phyloP scores from a whole-genome alignment of 2,329 filamentous ascomycete species.

The Fusarium tjaetaba region DNA sequence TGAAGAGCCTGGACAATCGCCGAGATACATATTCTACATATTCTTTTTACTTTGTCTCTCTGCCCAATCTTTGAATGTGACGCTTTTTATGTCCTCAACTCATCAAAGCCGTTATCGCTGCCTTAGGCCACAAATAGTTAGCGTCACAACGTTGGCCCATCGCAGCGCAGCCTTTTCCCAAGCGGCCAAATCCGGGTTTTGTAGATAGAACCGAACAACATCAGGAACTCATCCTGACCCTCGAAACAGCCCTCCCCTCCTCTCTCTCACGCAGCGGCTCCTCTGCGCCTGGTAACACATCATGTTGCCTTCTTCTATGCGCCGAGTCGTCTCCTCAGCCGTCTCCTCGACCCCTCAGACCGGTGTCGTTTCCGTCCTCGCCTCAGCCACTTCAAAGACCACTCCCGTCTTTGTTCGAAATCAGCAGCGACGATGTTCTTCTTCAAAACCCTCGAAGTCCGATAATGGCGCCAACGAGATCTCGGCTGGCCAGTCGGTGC shows the following conservation, averaged over 20 bases:
- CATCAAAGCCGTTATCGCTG: constrained; percentile 43
- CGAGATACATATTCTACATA: not conserved
- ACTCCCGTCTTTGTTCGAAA: constrained; percentile 50
- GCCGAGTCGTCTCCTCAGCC: constrained; percentile 61
- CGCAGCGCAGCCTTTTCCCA: constrained; percentile 49
- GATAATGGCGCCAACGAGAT: constrained; percentile 64
- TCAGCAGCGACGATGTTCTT: constrained; percentile 67
- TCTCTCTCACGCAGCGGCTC: constrained; percentile 25
- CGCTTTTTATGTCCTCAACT: constrained; percentile 1
- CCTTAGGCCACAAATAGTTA: constrained; percentile 51
- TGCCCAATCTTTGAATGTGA: not conserved
- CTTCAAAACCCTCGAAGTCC: constrained; percentile 71
- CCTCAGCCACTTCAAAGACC: constrained; percentile 54
- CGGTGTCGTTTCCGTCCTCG: constrained; percentile 54
- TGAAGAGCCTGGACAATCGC: not conserved
- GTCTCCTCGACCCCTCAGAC: constrained; percentile 59
- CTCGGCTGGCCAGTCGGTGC: constrained; percentile 60
- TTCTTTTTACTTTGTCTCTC: not conserved
- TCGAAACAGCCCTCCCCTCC: constrained; percentile 33
- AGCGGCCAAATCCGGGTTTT: constrained; percentile 52
- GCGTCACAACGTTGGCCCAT: constrained; percentile 38
- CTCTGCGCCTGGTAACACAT: constrained; percentile 43
- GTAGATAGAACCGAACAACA: constrained; percentile 48
- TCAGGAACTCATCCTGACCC: constrained; percentile 46
- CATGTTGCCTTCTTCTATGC: constrained; percentile 67